A percentile compares a stretch with the other conserved stretches of the same genome.
Evolutionary conservation across 768 basidiomycete genomes (phyloP).

Genomic region (Pulveroboletus sp.): DNA sequence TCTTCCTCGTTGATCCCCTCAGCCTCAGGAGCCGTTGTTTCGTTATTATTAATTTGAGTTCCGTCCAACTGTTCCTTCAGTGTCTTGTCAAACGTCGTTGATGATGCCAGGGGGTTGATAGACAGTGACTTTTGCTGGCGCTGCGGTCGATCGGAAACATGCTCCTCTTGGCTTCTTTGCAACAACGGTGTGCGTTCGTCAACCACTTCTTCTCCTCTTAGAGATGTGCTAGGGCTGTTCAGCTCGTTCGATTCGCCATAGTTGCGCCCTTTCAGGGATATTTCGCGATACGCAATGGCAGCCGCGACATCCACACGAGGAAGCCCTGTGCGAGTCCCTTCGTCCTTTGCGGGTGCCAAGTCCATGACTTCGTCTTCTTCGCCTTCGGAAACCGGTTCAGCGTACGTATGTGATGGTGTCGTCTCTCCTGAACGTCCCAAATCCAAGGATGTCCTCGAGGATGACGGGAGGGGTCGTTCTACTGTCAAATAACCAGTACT

Average conservation of each 20-base stretch:
- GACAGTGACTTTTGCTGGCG: slow-evolving; percentile 42
- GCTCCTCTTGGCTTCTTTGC: slow-evolving; percentile 22
- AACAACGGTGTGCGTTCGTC: slow-evolving; percentile 41
- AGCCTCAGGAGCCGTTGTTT: slow-evolving; percentile 22
- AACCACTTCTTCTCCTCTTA: slow-evolving; percentile 22
- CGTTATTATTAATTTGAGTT: slow-evolving; percentile 26
- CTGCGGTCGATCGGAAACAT: slow-evolving; percentile 12
- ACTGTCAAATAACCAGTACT: slow-evolving; percentile 76
- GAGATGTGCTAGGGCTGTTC: slow-evolving; percentile 8
- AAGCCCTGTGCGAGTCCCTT: slow-evolving; percentile 77
- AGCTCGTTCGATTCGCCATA: slow-evolving; percentile 3
- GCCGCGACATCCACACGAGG: slow-evolving; percentile 72
- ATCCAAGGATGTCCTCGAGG: slow-evolving; percentile 48
- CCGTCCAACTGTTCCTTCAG: slow-evolving; percentile 62
- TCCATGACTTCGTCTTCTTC: slow-evolving; percentile 84
- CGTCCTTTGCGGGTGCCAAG: slow-evolving; percentile 70
- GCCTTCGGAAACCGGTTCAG: slow-evolving; percentile 92
- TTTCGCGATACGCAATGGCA: slow-evolving; percentile 84
- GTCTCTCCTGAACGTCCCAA: slow-evolving; percentile 41
- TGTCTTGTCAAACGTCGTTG: slow-evolving; percentile 80
- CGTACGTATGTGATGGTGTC: slow-evolving; percentile 51
- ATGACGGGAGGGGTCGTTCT: slow-evolving; percentile 60
- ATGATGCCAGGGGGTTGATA: slow-evolving; percentile 85
- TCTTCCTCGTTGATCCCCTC: slow-evolving; percentile 37
- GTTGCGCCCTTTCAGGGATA: slow-evolving; percentile 58